A percentile compares a stretch with the other conserved stretches of the same genome.
Conservation (phyloP, 805 yeast species). For the Kodamaea laetipori region DNA sequence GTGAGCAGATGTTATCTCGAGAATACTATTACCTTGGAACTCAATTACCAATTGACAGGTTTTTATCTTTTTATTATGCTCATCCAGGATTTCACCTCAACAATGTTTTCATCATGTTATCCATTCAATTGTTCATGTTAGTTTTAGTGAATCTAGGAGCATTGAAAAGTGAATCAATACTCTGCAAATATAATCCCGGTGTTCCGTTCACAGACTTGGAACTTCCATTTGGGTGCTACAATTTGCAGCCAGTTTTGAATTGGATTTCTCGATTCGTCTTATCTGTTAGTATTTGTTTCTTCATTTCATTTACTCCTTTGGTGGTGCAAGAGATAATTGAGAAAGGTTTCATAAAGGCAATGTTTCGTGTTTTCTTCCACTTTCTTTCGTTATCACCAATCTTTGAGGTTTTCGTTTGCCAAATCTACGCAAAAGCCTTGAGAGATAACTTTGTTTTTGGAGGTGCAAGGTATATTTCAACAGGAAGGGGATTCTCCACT, state of each 20-base stretch:
- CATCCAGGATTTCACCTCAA: slow-evolving; percentile 96
- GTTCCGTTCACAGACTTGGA: slow-evolving; percentile 73
- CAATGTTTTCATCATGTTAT: slow-evolving; percentile 81
- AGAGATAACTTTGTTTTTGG: slow-evolving; percentile 80
- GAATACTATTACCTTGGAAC: slow-evolving; percentile 92
- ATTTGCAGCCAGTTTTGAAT: slow-evolving; percentile 78
- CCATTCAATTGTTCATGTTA: slow-evolving; percentile 85
- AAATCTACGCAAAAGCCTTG: slow-evolving; percentile 81
- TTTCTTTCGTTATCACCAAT: slow-evolving; percentile 81
- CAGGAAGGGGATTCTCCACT: slow-evolving; percentile 94
- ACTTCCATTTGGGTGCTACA: slow-evolving; percentile 81
- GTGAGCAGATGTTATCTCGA: slow-evolving; percentile 89
- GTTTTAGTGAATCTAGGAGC: slow-evolving; percentile 80
- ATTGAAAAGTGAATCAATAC: slow-evolving; percentile 66
- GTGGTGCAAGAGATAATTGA: slow-evolving; percentile 86
- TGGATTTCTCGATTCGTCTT: slow-evolving; percentile 90
- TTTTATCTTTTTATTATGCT: slow-evolving; percentile 91
- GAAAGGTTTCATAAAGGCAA: slow-evolving; percentile 78
- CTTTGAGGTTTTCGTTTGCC: slow-evolving; percentile 94
- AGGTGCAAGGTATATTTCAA: slow-evolving; percentile 87
- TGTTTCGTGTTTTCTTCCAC: slow-evolving; percentile 70
- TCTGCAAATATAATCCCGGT: slow-evolving; percentile 66
- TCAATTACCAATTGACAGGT: slow-evolving; percentile 83
- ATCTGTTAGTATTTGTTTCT: slow-evolving; percentile 89
- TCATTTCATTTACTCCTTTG: slow-evolving; percentile 86